A percentile compares a stretch with the other conserved stretches of the same genome.
Evolutionary conservation across 352 stramenopile genomes (phyloP).

Genomic region (Globisporangium abappressorium): DNA sequence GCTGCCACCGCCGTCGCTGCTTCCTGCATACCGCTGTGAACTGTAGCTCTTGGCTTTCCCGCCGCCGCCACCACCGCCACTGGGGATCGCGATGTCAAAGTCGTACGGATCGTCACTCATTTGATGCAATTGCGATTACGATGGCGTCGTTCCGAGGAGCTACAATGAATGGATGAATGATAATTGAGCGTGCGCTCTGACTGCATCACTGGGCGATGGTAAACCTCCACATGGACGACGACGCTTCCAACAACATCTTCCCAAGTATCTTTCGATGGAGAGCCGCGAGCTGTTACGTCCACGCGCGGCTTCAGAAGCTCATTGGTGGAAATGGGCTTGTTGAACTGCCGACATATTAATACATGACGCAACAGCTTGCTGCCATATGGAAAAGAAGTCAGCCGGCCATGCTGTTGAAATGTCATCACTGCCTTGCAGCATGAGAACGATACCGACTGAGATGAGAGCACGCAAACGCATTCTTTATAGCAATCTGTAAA

Average conservation of each 20-base stretch:
- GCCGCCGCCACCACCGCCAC: not conserved
- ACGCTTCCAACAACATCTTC: not conserved
- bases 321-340: not conserved
- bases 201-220: not conserved
- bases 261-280: not conserved
- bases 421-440: not conserved
- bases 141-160: not conserved
- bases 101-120: slow-evolving; percentile 32
- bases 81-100: slow-evolving; percentile 25
- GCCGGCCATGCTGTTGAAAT: no score
- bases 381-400: not conserved
- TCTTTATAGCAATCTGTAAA: not conserved
- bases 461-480: not conserved
- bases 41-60: slow-evolving; percentile 1
- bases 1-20: not conserved
- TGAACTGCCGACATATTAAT: not conserved
- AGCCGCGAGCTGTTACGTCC: not conserved
- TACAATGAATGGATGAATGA: not conserved
- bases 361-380: not conserved
- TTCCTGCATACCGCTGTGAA: slow-evolving; percentile 3
- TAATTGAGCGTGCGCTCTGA: not conserved
- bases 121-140: not conserved
- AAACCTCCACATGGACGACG: not conserved
- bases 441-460: not conserved
- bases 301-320: no score